Percentiles rank a stretch among this genome's conserved stretches.
Conservation (phyloP, 257 asterid genomes). For the Perilla frutescens region DNA sequence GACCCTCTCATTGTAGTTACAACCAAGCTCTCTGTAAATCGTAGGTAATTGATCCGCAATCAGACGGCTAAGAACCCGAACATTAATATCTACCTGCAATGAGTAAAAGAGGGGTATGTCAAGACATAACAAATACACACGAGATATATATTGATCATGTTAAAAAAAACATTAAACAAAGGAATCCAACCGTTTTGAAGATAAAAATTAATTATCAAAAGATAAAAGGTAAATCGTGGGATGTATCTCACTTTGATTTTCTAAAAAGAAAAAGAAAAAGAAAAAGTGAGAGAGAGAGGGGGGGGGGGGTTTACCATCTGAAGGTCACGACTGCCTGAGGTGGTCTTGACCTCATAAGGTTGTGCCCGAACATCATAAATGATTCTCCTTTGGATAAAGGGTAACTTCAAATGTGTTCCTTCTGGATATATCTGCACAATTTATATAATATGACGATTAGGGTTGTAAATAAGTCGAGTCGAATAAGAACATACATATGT, state of each 20-base stretch:
- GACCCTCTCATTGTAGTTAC: conserved; percentile 77
- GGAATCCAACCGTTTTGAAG: too few species aligned
- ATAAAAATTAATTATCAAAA: too few species aligned
- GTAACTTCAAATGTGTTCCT: conserved; percentile 80
- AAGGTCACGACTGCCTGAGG: conserved; percentile 87
- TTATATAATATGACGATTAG: too few species aligned
- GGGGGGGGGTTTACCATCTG: conserved; percentile 64
- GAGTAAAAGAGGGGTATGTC: too few species aligned
- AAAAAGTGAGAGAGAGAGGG: neutral
- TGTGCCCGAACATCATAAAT: conserved; percentile 87
- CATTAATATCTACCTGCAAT: conserved; percentile 74
- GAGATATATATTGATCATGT: too few species aligned
- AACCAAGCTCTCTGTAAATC: conserved; percentile 75
- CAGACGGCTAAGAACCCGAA: conserved; percentile 87
- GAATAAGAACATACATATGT: too few species aligned
- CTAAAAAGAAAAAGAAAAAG: too few species aligned
- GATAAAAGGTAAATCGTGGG: too few species aligned
- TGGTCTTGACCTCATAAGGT: conserved; percentile 76
- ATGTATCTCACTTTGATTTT: too few species aligned
- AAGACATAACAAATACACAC: too few species aligned
- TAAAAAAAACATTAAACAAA: too few species aligned
- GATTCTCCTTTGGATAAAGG: conserved; percentile 76
- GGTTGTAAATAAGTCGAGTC: too few species aligned
- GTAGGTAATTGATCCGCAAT: conserved; percentile 78
- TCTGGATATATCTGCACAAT: conserved; percentile 67